A percentile compares a stretch with the other conserved stretches of the same genome.
Evolutionary conservation across 106 monocot genomes (phyloP).

Genomic region (Xerophyta viscosa): DNA sequence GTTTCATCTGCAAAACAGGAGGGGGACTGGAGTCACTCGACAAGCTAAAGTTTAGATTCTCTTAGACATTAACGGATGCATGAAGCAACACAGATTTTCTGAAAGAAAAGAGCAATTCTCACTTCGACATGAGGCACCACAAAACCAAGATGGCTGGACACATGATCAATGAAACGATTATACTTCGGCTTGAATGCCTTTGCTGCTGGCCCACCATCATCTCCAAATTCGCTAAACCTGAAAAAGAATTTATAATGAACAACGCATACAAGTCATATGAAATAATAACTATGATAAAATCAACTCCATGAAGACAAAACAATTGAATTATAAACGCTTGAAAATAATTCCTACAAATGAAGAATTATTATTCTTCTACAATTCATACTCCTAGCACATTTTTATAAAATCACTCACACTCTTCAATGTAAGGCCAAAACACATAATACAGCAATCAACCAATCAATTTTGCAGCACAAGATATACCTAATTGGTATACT

Average conservation of each 20-base stretch:
- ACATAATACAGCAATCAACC: too few species aligned
- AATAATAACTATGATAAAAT: not conserved
- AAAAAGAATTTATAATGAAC: not conserved
- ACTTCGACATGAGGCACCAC: conserved; percentile 45
- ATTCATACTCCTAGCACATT: too few species aligned
- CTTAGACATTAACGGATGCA: not conserved
- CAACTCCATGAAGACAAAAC: not conserved
- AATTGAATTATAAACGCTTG: too few species aligned
- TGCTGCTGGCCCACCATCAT: conserved; percentile 59
- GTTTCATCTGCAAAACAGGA: conserved; percentile 23
- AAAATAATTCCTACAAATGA: too few species aligned
- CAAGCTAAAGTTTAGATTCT: not conserved
- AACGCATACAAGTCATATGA: not conserved
- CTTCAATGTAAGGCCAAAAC: too few species aligned
- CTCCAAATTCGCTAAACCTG: conserved; percentile 68
- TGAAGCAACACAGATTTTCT: not conserved
- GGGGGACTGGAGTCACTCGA: not conserved
- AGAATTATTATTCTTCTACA: too few species aligned
- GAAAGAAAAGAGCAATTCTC: not conserved
- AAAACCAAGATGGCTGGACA: conserved; percentile 27
- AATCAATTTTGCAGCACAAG: too few species aligned
- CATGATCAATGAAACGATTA: conserved; percentile 25
- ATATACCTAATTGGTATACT: too few species aligned
- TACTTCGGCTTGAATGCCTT: conserved; percentile 52
- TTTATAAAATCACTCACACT: too few species aligned